Evolutionary conservation across 1,139 yeast genomes (phyloP), one percentile per base, ranked within the genome.

Genomic region (Zygoascus sp.): DNA sequence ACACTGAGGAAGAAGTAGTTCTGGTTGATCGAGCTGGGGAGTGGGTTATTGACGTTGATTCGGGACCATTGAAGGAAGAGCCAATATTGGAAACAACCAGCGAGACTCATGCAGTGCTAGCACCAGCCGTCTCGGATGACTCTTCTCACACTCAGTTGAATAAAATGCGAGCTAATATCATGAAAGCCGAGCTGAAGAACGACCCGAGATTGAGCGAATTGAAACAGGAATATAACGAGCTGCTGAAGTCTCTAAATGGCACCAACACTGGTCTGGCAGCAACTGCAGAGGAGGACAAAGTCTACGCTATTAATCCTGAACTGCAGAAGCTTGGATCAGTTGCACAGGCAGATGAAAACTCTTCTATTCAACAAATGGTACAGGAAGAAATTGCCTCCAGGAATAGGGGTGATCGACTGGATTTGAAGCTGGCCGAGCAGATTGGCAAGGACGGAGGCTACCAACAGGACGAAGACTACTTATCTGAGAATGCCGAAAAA

Each of bases 401-500:
- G 1, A 53, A 58, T 2, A 42, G 57, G 6, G 44, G 56, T 44
- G 55, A 56, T 30, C 48, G 50, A 9, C 22, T 53, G 23, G 65
- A 52, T 20, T 32, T 46, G 25, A 51, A 55, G 49, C 41, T 62
- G 51, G 58, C 63, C 27, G 52, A 64, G 22, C 60, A 62, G 42
- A 72, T 74, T 27, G 63, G 69, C 5, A 60, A 59, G 28, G 74
- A 72, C 45, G 62, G 63, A 20, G 63, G 61, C 20, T 74, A 60
- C 54, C 56, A 61, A 17, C 58, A 58, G 11, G 74, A 69, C 42
- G 53, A 69, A 23, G 78, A 75, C 42, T 67, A 70, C 40, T 68
- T 70, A 45, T 74, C 70, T 45, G 77, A 73, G 10, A 65, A 67
- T 37, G 70, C 76, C 0, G 63, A 61, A 0, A 60, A 58, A 34